These are phyloP conservation scores for Amphirosellinia nigrospora DNA, from an alignment of 495 filamentous ascomycete species.

Conservation along the genomic window DNA sequence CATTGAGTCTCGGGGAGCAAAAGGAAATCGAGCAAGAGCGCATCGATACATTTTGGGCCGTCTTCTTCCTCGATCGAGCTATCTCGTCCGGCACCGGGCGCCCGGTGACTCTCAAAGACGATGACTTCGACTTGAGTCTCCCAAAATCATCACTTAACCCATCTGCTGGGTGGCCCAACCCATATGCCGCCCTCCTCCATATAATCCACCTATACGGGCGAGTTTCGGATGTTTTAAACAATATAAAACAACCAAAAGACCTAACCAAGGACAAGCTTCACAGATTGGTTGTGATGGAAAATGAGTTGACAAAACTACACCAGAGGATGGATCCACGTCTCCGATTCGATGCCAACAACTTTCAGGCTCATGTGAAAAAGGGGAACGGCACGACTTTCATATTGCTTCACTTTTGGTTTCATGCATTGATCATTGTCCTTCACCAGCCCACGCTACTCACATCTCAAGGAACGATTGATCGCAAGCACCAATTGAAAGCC, in stretches of 20 bases:
- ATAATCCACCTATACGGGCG: slow-evolving; percentile 85
- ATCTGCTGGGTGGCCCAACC: slow-evolving; percentile 69
- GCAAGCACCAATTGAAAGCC: slow-evolving; percentile 70
- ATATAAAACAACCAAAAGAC: slow-evolving; percentile 75
- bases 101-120: slow-evolving; percentile 78
- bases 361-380: slow-evolving; percentile 74
- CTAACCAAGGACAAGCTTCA: slow-evolving; percentile 73
- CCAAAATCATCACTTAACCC: slow-evolving; percentile 66
- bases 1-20: slow-evolving; percentile 60
- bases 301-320: slow-evolving; percentile 78
- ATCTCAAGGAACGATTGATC: slow-evolving; percentile 68
- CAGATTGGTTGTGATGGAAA: slow-evolving; percentile 73
- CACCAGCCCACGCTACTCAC: slow-evolving; percentile 82
- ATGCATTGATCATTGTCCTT: slow-evolving; percentile 81
- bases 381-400: slow-evolving; percentile 84
- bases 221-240: slow-evolving; percentile 82
- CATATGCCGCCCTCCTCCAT: slow-evolving; percentile 78
- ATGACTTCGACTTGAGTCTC: slow-evolving; percentile 79
- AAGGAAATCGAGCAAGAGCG: slow-evolving; percentile 70
- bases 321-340: slow-evolving; percentile 72
- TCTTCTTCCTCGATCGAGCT: slow-evolving; percentile 83
- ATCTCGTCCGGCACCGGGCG: slow-evolving; percentile 85
- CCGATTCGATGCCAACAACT: slow-evolving; percentile 80
- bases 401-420: slow-evolving; percentile 90
- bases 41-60: slow-evolving; percentile 83